Evolutionary conservation across 805 yeast species (phyloP), one percentile per base, ranked within the genome.

Genomic region (Nakazawaea wickerhamii): DNA sequence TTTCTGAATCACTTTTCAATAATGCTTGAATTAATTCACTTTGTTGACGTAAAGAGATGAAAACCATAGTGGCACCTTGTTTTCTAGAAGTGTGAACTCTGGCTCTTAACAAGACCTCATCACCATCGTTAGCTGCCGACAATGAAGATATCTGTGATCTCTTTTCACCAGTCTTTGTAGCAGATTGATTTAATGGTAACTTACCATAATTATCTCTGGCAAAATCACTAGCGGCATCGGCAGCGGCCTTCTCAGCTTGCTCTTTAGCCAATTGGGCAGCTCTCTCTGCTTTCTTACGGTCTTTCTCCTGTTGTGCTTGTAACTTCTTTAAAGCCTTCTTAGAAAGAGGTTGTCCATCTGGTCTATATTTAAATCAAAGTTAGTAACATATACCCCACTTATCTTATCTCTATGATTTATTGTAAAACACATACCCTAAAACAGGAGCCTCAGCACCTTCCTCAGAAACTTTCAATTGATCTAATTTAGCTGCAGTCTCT

Each of bases 241-340:
- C 74, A 15, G 61, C 63, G 30, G 82, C 83, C 50, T 77, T 84
- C 51, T 83, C 90, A 48, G 90, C 95, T 65, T 83, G 84, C 63
- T 89, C 96, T 49, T 77, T 75, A 31, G 91, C 95, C 45, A 85
- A 67, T 65, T 86, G 86, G 30, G 84, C 95, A 40, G 93, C 97
- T 57, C 82, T 83, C 63, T 87, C 97, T 30, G 88, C 93, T 71
- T 90, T 90, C 75, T 90, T 91, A 59, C 75, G 80, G 52, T 83
- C 95, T 71, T 91, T 91, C 67, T 90, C 97, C 59, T 76, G 79
- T 65, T 87, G 96, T 59, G 91, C 91, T 63, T 85, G 93, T 49
- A 93, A 75, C 70, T 93, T 93, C 75, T 93, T 93, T 56, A 93
- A 70, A 2, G 96, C 99, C 62, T 90, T 93, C 67, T 93, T 93